Conservation (phyloP, 2,329 filamentous ascomycete genomes). For the Ophiostoma sp. region DNA sequence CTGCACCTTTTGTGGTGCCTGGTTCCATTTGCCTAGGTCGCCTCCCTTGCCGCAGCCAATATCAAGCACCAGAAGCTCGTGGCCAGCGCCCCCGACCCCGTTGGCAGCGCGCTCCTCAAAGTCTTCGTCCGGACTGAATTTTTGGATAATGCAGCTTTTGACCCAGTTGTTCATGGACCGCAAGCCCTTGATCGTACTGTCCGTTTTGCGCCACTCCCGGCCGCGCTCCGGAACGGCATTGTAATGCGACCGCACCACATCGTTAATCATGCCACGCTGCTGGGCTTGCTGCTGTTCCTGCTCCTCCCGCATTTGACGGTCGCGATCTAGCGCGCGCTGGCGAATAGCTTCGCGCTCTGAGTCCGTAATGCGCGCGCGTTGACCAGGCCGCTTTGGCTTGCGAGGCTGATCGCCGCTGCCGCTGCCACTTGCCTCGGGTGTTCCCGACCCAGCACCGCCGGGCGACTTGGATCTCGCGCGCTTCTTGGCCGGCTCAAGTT, state of each 20-base stretch:
- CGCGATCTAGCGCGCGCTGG: slow-evolving; percentile 50
- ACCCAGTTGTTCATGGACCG: slow-evolving; percentile 98
- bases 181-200: slow-evolving; percentile 90
- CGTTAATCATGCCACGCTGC: slow-evolving; percentile 60
- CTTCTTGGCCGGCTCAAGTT: slow-evolving; percentile 54
- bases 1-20: slow-evolving; percentile 82
- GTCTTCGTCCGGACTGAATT: slow-evolving; percentile 80
- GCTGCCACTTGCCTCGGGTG: slow-evolving; percentile 19
- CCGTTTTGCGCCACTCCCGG: slow-evolving; percentile 88
- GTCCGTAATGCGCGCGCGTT: slow-evolving; percentile 60
- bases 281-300: slow-evolving; percentile 34
- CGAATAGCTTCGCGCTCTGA: slow-evolving; percentile 63
- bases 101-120: slow-evolving; percentile 53
- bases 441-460: slow-evolving; percentile 12
- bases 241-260: slow-evolving; percentile 90
- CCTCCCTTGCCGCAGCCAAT: slow-evolving; percentile 96
- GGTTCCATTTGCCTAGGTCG: slow-evolving; percentile 92
- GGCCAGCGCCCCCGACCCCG: slow-evolving; percentile 50
- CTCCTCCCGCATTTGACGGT: slow-evolving; percentile 42
- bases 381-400: slow-evolving; percentile 63
- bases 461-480: slow-evolving; percentile 51
- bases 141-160: slow-evolving; percentile 95
- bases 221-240: slow-evolving; percentile 92
- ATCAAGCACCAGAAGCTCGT: slow-evolving; percentile 76
- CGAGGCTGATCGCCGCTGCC: slow-evolving; percentile 45